phyloP scores from a whole-genome alignment of 164 flowering plant species.

The Cinnamomum chago region DNA sequence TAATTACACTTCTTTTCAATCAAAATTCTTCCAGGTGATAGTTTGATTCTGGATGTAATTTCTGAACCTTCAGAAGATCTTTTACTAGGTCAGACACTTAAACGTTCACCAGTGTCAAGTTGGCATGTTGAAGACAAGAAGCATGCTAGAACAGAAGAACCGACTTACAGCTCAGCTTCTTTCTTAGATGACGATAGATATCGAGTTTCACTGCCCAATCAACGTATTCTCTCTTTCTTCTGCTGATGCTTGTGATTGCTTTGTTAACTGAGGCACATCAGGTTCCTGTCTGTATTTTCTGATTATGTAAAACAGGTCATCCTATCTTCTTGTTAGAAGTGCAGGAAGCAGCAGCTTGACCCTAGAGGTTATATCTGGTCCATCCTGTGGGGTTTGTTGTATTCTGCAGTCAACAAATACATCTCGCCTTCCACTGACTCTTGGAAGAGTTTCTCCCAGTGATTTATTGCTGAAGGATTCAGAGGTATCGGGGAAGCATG shows the following conservation, averaged over 20 bases:
- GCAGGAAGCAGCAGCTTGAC: slow-evolving; percentile 90
- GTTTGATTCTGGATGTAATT: slow-evolving; percentile 52
- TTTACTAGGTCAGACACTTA: slow-evolving; percentile 72
- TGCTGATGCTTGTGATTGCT: not conserved
- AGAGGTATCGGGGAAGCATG: slow-evolving; percentile 98
- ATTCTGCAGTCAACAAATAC: slow-evolving; percentile 50
- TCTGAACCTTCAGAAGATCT: slow-evolving; percentile 55
- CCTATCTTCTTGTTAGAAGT: slow-evolving; percentile 68
- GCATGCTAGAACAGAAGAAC: slow-evolving; percentile 33
- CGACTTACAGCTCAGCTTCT: slow-evolving; percentile 18
- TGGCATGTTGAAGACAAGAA: slow-evolving; percentile 38
- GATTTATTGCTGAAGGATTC: slow-evolving; percentile 67
- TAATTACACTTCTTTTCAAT: slow-evolving; percentile 2
- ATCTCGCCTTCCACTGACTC: slow-evolving; percentile 67
- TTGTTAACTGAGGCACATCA: not conserved
- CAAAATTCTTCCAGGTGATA: slow-evolving; percentile 41
- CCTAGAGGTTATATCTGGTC: slow-evolving; percentile 86
- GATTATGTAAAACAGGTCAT: slow-evolving; percentile 51
- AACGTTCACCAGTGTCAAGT: slow-evolving; percentile 31
- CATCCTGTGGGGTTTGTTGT: slow-evolving; percentile 56
- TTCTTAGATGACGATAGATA: slow-evolving; percentile 19
- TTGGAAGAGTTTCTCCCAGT: slow-evolving; percentile 91
- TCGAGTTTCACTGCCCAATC: slow-evolving; percentile 26
- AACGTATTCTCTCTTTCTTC: slow-evolving; percentile 45
- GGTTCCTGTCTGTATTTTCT: slow-evolving; percentile 1